Evolutionary conservation across 2,329 filamentous ascomycete genomes (phyloP).

Genomic region (Rhynchosporium agropyri): DNA sequence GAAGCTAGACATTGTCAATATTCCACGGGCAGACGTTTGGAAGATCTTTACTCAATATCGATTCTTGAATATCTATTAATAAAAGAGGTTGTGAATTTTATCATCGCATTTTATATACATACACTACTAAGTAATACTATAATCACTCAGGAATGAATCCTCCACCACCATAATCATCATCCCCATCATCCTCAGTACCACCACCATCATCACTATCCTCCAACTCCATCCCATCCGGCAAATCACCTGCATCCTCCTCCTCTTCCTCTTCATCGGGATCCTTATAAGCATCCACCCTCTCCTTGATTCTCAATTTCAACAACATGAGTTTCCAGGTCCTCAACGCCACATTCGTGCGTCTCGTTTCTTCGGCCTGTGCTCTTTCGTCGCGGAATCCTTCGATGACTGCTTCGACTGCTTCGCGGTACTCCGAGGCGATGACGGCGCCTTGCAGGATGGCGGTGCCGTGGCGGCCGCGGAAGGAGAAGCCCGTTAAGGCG

Average conservation of each 20-base stretch:
- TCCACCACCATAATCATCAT: constrained; percentile 43
- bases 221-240: too few relatives aligned
- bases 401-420: constrained; percentile 72
- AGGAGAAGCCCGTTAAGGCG: constrained; percentile 87
- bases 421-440: constrained; percentile 69
- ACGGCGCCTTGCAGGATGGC: constrained; percentile 80
- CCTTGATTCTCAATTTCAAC: constrained; percentile 63
- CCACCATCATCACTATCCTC: constrained; percentile 45
- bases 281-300: constrained; percentile 39
- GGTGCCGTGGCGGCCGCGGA: constrained; percentile 82
- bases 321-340: constrained; percentile 76
- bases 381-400: constrained; percentile 67
- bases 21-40: too few relatives aligned
- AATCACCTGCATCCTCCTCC: constrained; percentile 36
- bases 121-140: background rate
- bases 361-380: constrained; percentile 64
- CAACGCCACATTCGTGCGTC: constrained; percentile 62
- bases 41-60: too few relatives aligned
- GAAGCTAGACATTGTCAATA: too few relatives aligned
- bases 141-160: constrained; percentile 47
- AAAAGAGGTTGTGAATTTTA: background rate
- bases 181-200: constrained; percentile 36
- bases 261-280: constrained; percentile 56
- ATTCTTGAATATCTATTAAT: too few relatives aligned
- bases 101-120: background rate